These are phyloP conservation scores for Stachybotrys elegans DNA, from an alignment of 2,329 filamentous ascomycete genomes.

Conservation along the genomic window DNA sequence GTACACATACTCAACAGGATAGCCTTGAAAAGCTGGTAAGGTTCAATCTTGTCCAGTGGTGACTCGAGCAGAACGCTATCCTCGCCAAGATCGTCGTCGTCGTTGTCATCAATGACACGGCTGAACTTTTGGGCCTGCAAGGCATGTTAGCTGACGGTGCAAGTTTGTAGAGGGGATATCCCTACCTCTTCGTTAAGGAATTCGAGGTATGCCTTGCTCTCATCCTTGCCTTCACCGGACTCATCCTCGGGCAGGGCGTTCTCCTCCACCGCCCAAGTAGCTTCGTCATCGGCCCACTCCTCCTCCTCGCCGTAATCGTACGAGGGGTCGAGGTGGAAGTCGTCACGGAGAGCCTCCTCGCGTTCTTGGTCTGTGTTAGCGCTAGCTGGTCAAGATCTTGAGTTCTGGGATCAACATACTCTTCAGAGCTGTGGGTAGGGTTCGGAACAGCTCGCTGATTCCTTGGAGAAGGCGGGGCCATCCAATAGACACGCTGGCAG, in stretches of 20 bases:
- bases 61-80: conserved; percentile 91
- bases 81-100: conserved; percentile 85
- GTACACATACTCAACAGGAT: conserved; percentile 70
- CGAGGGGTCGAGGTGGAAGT: conserved; percentile 65
- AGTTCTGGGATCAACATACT: too few relatives aligned
- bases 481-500: conserved; percentile 86
- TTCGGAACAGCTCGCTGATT: conserved; percentile 86
- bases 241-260: conserved; percentile 65
- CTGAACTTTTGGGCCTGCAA: conserved; percentile 76
- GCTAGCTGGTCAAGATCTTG: not conserved
- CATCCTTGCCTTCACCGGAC: conserved; percentile 68
- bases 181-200: conserved; percentile 87
- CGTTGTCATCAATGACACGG: conserved; percentile 61
- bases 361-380: conserved; percentile 54
- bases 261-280: conserved; percentile 72
- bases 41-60: conserved; percentile 90
- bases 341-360: conserved; percentile 86
- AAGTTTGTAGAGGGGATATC: conserved; percentile 3
- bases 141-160: conserved; percentile 14
- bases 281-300: conserved; percentile 77
- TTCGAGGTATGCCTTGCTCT: conserved; percentile 90
- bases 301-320: conserved; percentile 69
- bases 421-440: conserved; percentile 80
- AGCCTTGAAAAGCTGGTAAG: conserved; percentile 82
- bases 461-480: conserved; percentile 90